Evolutionary conservation across 2,329 filamentous ascomycete genomes (phyloP).

Genomic region (Colletotrichum sp.): DNA sequence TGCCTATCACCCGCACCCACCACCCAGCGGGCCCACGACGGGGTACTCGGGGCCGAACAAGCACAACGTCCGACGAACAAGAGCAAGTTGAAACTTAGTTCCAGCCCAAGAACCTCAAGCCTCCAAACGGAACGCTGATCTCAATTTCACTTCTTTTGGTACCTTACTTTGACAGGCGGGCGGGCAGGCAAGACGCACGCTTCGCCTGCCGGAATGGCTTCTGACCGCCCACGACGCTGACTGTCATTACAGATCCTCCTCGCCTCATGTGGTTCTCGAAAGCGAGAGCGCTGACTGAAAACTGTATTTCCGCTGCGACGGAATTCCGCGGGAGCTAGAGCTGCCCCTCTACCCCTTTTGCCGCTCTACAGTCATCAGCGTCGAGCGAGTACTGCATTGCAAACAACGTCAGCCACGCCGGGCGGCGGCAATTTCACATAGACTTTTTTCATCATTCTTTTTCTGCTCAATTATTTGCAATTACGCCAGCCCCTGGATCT

Average conservation of each 20-base stretch:
- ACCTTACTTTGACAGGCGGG: neutral
- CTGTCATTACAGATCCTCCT: neutral
- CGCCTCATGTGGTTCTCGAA: neutral
- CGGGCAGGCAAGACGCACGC: neutral
- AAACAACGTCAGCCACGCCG: neutral
- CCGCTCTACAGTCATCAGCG: neutral
- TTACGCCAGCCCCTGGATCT: neutral
- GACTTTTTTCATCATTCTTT: neutral
- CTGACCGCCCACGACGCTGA: neutral
- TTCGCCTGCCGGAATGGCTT: neutral
- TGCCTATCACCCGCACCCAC: fast-evolving
- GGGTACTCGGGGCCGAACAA: neutral
- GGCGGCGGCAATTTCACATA: neutral
- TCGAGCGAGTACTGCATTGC: neutral
- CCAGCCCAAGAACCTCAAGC: neutral
- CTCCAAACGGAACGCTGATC: neutral
- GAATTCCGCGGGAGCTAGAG: neutral
- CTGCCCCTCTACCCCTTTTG: neutral
- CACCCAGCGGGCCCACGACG: neutral
- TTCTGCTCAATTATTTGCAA: neutral
- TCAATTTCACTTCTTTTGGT: neutral
- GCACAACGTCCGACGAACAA: neutral
- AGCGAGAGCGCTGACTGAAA: neutral
- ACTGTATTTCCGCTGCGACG: neutral
- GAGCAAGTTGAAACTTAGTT: neutral